phyloP scores from a whole-genome alignment of 2,329 filamentous ascomycete species.

The Colletotrichum lentis region DNA sequence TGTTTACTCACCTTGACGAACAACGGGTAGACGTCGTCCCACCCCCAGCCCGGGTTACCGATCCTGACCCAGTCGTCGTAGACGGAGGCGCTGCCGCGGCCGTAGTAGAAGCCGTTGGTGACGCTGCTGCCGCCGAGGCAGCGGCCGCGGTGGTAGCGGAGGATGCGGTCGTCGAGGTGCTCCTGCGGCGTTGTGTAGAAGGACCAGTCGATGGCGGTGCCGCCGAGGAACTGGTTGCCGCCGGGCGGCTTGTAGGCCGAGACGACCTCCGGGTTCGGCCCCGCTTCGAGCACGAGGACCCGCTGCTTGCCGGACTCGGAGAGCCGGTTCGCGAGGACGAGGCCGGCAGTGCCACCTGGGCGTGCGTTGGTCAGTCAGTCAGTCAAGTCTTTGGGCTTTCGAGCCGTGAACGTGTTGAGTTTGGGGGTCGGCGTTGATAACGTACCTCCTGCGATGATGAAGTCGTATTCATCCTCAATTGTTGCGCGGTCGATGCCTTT shows the following conservation, averaged over 20 bases:
- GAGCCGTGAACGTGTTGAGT: background rate
- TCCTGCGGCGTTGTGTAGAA: conserved; percentile 41
- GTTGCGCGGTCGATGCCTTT: conserved; percentile 34
- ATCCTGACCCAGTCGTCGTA: conserved; percentile 46
- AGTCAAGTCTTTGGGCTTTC: background rate
- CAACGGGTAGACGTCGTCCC: conserved; percentile 42
- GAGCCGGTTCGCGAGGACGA: conserved; percentile 42
- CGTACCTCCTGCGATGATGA: conserved; percentile 39
- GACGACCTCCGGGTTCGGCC: conserved; percentile 40
- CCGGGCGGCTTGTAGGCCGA: conserved; percentile 41
- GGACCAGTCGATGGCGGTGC: conserved; percentile 42
- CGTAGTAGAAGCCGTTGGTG: conserved; percentile 47
- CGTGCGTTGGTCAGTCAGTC: no score
- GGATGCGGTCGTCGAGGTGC: conserved; percentile 44
- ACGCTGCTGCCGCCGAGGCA: conserved; percentile 47
- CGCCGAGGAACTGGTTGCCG: conserved; percentile 42
- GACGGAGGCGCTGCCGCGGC: conserved; percentile 43
- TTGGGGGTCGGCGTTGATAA: no score
- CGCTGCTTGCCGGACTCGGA: conserved; percentile 41
- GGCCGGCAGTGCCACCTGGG: conserved; percentile 42
- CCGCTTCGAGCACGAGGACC: conserved; percentile 43
- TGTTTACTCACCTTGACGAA: conserved; percentile 39
- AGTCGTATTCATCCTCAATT: conserved; percentile 39
- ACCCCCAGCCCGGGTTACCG: conserved; percentile 47
- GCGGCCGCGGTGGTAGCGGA: conserved; percentile 44